phyloP scores from a whole-genome alignment of 768 basidiomycete genomes.

The Russula vinacea region DNA sequence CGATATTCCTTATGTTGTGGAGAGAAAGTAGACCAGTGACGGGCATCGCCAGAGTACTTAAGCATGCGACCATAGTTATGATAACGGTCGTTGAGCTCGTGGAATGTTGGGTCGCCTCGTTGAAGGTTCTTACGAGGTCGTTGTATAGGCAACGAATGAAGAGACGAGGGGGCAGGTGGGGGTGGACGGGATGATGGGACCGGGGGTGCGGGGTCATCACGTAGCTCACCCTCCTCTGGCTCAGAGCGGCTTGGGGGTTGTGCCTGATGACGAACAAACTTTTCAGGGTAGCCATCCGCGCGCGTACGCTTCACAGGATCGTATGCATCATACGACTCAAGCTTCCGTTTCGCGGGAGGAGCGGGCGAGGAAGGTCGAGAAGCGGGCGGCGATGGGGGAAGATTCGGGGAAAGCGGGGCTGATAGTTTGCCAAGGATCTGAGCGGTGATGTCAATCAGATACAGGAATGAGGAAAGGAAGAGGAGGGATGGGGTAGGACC shows the following conservation, averaged over 20 bases:
- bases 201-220: constrained; percentile 38
- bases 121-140: constrained; percentile 57
- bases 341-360: constrained; percentile 42
- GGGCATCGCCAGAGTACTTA: constrained; percentile 80
- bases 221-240: constrained; percentile 49
- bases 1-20: constrained; percentile 61
- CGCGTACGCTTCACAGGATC: constrained; percentile 32
- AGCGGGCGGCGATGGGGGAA: constrained; percentile 47
- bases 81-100: constrained; percentile 65
- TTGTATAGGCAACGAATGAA: constrained; percentile 53
- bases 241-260: constrained; percentile 39
- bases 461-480: constrained; percentile 8
- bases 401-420: constrained; percentile 43
- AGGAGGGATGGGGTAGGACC: constrained; percentile 33
- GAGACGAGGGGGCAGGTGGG: constrained; percentile 34
- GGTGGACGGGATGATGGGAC: constrained; percentile 26
- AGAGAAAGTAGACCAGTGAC: constrained; percentile 72
- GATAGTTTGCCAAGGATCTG: constrained; percentile 44
- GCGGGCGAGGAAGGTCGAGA: constrained; percentile 45
- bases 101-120: constrained; percentile 48
- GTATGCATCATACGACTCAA: constrained; percentile 26
- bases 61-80: constrained; percentile 66
- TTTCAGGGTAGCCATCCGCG: constrained; percentile 35
- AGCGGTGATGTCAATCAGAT: constrained; percentile 28
- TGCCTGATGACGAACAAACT: constrained; percentile 33